Percentiles rank a stretch among this genome's conserved stretches.
Evolutionary conservation across 2,329 filamentous ascomycete species (phyloP).

Genomic region (Thelonectria discophora): DNA sequence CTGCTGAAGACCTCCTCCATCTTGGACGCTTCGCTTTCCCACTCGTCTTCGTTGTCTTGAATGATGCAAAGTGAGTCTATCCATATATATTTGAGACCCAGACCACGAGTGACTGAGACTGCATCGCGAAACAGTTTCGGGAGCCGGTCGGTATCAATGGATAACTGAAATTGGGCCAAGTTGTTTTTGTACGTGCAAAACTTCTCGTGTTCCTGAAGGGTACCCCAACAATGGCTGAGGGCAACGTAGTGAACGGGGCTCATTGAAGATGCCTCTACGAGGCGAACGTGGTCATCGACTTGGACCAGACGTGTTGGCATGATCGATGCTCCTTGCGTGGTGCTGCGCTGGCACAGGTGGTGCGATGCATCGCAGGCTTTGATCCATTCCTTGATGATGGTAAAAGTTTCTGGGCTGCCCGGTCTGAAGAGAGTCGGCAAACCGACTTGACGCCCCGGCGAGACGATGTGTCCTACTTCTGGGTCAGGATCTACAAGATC

Average conservation of each 20-base stretch:
- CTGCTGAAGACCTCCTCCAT: conserved; percentile 2
- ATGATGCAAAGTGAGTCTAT: not conserved
- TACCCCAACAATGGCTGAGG: not conserved
- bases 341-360: not conserved
- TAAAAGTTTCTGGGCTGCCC: not conserved
- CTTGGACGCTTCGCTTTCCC: not conserved
- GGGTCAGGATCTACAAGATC: not conserved
- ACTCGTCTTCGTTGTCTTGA: not conserved
- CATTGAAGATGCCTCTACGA: not conserved
- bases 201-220: not conserved
- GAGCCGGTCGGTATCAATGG: not conserved
- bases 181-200: conserved; percentile 1
- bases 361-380: not conserved
- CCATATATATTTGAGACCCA: not conserved
- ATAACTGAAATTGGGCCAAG: not conserved
- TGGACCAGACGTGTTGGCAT: conserved; percentile 4
- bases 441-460: not conserved
- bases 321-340: not conserved
- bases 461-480: not conserved
- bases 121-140: not conserved
- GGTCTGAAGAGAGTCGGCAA: not conserved
- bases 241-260: not conserved
- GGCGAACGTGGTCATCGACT: not conserved
- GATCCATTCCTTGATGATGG: conserved; percentile 2
- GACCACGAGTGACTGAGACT: not conserved